Base-by-base conservation (phyloP, 2,329 filamentous ascomycete species). In the Huntiella omanensis region DNA sequence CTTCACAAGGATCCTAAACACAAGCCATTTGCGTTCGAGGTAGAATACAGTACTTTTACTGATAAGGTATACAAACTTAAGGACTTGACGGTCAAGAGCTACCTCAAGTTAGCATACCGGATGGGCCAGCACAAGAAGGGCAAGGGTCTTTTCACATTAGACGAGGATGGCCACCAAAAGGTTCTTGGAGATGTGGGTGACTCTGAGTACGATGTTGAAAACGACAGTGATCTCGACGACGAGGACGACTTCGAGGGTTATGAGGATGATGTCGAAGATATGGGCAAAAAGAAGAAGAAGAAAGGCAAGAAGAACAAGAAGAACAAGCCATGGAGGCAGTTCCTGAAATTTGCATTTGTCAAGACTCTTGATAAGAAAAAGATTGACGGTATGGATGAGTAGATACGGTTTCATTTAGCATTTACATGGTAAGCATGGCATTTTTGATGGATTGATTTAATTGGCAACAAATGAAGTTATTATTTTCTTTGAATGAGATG, bases 11-110 rank as follows among this genome's bases (percentile, higher is more conserved):
- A 69, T 51, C 73, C 77, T 1, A 63, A 73, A 52, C 74, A 79
- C 3, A 72, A 66, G 38, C 63, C 73, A 33, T 85, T 95, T 59
- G 58, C 67, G 12, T 96, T 75, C 56, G 71, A 93, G 57, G 67
- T 93, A 42, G 85, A 94, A 59, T 98, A 98, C 59, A 77, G 78
- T 58, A 96, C 87, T 0, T 79, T 75, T 47, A 71, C 77, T 16
- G 86, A 96, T 58, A 63, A 75, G 49, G 60, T 80, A 1, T 95
- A 87, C 58, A 71, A 74, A 50, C 62, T 95, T 54, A 68, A 73
- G 38, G 88, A 96, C 60, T 64, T 98, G 59, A 96, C 88, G 0
- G 82, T 95, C 45, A 70, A 74, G 51, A 92, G 77, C 58, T 82
- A 82, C 58, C 65, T 96, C 39, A 71, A 82, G 50, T 69, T 96